Evolutionary conservation across 2,329 filamentous ascomycete genomes (phyloP).

Genomic region (Sphaceloma murrayae): DNA sequence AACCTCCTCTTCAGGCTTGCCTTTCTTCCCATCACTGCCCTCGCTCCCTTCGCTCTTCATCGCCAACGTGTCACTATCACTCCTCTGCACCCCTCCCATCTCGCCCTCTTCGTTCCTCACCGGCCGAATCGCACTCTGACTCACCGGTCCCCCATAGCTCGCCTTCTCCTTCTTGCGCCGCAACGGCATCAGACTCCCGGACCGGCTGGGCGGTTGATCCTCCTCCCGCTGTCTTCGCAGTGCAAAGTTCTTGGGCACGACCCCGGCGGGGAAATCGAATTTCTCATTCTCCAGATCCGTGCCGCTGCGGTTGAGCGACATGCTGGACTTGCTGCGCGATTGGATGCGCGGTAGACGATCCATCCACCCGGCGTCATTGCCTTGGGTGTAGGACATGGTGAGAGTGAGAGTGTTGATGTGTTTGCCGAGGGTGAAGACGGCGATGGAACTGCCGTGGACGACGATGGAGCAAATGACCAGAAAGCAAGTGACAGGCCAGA

Average conservation of each 20-base stretch:
- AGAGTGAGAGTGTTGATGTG: slow-evolving; percentile 93
- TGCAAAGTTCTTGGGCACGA: slow-evolving; percentile 60
- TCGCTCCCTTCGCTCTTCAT: slow-evolving; percentile 33
- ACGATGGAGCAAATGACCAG: slow-evolving; percentile 89
- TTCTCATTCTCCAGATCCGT: slow-evolving; percentile 47
- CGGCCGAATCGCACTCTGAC: slow-evolving; percentile 80
- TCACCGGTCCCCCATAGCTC: slow-evolving; percentile 78
- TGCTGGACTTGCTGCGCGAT: slow-evolving; percentile 70
- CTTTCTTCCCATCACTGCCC: slow-evolving; percentile 24
- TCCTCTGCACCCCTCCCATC: too few relatives aligned
- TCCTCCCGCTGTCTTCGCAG: slow-evolving; percentile 70
- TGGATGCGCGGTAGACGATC: slow-evolving; percentile 74
- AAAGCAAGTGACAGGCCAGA: slow-evolving; percentile 94
- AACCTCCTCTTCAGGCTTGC: slow-evolving; percentile 48
- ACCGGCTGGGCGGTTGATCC: slow-evolving; percentile 53
- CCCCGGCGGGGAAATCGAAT: slow-evolving; percentile 55
- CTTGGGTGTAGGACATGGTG: slow-evolving; percentile 91
- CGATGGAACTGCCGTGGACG: slow-evolving; percentile 94
- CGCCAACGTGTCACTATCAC: slow-evolving; percentile 37
- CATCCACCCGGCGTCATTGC: slow-evolving; percentile 89
- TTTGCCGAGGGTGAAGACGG: slow-evolving; percentile 94
- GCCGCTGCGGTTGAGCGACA: slow-evolving; percentile 65
- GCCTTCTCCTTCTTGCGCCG: slow-evolving; percentile 46
- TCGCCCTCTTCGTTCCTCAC: too few relatives aligned
- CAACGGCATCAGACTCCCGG: slow-evolving; percentile 55